Conservation (phyloP, 2,329 filamentous ascomycete species). For the Rugonectria rugulosa region DNA sequence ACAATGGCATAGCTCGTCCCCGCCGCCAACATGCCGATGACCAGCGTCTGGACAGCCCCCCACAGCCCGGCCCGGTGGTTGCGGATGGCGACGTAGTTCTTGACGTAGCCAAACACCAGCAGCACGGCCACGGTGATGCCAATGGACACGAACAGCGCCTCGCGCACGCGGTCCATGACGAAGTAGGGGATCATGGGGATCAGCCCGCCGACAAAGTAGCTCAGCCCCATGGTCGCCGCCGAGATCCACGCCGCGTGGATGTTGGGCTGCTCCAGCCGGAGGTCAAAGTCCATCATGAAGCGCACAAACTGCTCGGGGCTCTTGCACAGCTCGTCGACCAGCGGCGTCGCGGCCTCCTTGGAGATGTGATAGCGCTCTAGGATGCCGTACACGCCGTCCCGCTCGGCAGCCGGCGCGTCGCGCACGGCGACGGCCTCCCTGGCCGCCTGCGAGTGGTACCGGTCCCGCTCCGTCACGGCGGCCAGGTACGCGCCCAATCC, state of each 20-base stretch:
- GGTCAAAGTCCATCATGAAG: conserved; percentile 68
- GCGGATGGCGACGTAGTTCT: conserved; percentile 62
- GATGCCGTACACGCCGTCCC: conserved; percentile 58
- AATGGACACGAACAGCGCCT: conserved; percentile 66
- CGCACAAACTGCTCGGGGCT: conserved; percentile 58
- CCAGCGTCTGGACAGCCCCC: conserved; percentile 69
- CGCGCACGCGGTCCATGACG: conserved; percentile 54
- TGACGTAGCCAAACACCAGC: conserved; percentile 70
- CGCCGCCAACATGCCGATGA: conserved; percentile 71
- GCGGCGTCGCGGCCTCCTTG: conserved; percentile 48
- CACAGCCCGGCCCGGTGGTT: conserved; percentile 62
- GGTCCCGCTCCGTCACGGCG: conserved; percentile 63
- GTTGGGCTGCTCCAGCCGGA: conserved; percentile 55
- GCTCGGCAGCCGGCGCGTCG: conserved; percentile 53
- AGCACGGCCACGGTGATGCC: conserved; percentile 67
- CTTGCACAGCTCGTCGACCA: conserved; percentile 59
- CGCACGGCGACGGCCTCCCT: conserved; percentile 54
- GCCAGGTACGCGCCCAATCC: conserved; percentile 78
- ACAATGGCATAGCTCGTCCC: conserved; percentile 72
- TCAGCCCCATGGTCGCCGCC: conserved; percentile 70
- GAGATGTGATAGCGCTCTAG: conserved; percentile 59
- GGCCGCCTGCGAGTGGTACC: conserved; percentile 57
- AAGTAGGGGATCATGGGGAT: conserved; percentile 78
- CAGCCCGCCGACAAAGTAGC: conserved; percentile 75
- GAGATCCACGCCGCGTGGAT: conserved; percentile 59